Evolutionary conservation across 305 asterid species (phyloP).

Genomic region (Fraxinus xanthoxyloides): DNA sequence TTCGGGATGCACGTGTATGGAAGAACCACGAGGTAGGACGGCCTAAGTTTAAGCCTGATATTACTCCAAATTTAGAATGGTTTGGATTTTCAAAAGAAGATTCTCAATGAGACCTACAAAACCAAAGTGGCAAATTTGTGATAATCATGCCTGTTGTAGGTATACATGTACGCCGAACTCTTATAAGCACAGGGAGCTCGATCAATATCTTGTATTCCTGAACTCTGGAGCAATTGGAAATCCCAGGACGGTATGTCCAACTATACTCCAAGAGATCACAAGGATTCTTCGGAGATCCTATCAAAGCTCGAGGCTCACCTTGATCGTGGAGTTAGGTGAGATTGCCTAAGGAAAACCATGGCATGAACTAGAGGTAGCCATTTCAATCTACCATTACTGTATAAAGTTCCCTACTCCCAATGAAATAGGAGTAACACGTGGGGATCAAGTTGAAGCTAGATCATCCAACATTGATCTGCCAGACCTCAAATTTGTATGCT

Average conservation of each 20-base stretch:
- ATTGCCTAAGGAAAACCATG: neutral
- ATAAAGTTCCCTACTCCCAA: neutral
- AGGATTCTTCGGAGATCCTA: neutral
- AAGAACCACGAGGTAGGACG: neutral
- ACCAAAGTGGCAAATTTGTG: neutral
- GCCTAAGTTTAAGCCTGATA: neutral
- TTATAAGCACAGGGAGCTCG: no score
- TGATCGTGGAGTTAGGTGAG: neutral
- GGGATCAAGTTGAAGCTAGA: neutral
- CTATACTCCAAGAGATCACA: neutral
- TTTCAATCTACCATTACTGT: neutral
- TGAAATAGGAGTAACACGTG: neutral
- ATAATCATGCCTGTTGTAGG: neutral
- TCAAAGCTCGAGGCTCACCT: neutral
- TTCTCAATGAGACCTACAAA: neutral
- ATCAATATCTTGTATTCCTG: neutral
- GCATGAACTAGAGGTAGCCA: neutral
- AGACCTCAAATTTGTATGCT: neutral
- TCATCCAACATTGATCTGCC: neutral
- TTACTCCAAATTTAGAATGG: neutral
- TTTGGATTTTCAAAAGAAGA: neutral
- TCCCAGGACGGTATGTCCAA: no score
- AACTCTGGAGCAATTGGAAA: neutral
- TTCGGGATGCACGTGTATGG: neutral
- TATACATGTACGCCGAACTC: neutral